Percentiles rank a stretch among this genome's conserved stretches.
Conservation (phyloP, 1,284 basidiomycete genomes). For the Cutaneotrichosporon sp. region DNA sequence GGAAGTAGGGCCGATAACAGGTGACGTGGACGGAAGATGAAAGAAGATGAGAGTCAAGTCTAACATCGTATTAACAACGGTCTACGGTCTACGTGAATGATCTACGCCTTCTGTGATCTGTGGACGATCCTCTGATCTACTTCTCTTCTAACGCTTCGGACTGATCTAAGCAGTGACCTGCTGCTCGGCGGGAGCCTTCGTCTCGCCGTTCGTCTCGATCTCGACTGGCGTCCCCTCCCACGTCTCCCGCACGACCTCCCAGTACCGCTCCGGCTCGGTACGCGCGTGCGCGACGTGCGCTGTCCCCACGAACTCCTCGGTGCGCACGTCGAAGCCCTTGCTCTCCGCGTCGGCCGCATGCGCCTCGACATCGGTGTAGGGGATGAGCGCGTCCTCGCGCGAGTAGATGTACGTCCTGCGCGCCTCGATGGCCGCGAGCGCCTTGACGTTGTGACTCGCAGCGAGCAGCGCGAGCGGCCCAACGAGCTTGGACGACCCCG, state of each 20-base stretch:
- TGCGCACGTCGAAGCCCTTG: constrained; percentile 15
- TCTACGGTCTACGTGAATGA: too few species aligned
- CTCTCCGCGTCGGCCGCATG: constrained; percentile 14
- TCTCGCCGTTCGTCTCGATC: neutral
- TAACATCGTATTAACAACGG: too few species aligned
- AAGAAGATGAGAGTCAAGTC: too few species aligned
- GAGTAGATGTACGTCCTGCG: constrained; percentile 23
- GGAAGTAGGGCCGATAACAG: too few species aligned
- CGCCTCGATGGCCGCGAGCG: constrained; percentile 2
- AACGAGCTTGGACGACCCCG: neutral
- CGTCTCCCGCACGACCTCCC: constrained; percentile 22
- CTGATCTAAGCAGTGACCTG: neutral
- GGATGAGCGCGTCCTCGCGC: constrained; percentile 23
- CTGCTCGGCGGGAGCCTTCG: too few species aligned
- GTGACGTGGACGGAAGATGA: too few species aligned
- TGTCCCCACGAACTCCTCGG: constrained; percentile 21
- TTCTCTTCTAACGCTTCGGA: too few species aligned
- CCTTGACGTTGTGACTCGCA: constrained; percentile 8
- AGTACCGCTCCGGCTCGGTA: constrained; percentile 24
- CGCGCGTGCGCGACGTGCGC: constrained; percentile 24
- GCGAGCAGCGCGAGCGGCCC: constrained; percentile 10
- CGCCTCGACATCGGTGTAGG: constrained; percentile 14
- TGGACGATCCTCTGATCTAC: too few species aligned
- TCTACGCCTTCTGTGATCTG: too few species aligned
- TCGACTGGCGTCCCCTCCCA: constrained; percentile 3